Conservation (phyloP, 225 moss, liverwort and hornwort genomes). For the Asterella californica region DNA sequence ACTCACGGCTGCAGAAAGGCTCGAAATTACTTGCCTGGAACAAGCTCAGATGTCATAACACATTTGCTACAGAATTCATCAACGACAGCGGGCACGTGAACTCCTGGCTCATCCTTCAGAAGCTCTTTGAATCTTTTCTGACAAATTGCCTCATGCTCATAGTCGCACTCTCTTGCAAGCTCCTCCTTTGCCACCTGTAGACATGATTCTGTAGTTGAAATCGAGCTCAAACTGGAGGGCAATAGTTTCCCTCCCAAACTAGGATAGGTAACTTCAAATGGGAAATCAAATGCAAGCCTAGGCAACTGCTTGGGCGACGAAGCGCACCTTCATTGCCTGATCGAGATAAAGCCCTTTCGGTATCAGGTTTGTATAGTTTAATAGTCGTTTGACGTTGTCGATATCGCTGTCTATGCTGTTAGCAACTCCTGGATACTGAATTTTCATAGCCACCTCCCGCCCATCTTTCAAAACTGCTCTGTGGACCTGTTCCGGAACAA, state of each 20-base stretch:
- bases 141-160: slow-evolving; percentile 66
- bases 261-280: background rate
- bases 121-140: slow-evolving; percentile 75
- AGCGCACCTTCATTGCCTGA: slow-evolving; percentile 81
- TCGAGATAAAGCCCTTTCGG: slow-evolving; percentile 94
- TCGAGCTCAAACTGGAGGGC: background rate
- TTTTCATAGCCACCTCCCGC: slow-evolving; percentile 85
- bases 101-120: slow-evolving; percentile 51
- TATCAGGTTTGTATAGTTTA: slow-evolving; percentile 90
- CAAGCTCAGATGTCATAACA: slow-evolving; percentile 88
- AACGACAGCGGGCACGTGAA: slow-evolving; percentile 80
- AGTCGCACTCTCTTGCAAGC: slow-evolving; percentile 87
- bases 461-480: slow-evolving; percentile 83
- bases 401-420: slow-evolving; percentile 94
- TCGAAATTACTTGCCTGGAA: slow-evolving; percentile 52
- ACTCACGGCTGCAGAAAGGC: background rate
- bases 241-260: background rate
- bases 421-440: slow-evolving; percentile 97
- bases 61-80: slow-evolving; percentile 78
- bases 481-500: slow-evolving; percentile 60
- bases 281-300: background rate
- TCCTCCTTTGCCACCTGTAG: slow-evolving; percentile 92
- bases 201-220: background rate
- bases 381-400: slow-evolving; percentile 86
- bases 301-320: background rate